Conservation (phyloP, 257 asterid species). For the Parsonsia alboflavescens region DNA sequence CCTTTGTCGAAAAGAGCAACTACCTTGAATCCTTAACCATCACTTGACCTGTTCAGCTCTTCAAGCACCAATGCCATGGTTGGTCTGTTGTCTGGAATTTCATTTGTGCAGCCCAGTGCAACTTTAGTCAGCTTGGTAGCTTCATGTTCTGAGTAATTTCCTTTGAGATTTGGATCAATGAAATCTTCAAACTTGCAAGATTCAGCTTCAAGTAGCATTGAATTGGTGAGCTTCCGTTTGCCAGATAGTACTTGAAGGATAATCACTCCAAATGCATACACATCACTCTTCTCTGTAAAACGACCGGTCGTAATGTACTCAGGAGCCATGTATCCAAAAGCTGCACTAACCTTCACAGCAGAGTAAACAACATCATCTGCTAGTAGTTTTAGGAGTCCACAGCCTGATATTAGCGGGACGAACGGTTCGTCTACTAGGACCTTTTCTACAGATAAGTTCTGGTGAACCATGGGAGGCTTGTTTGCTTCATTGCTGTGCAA, state of each 20-base stretch:
- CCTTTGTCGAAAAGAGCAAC: background rate
- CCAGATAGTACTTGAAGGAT: constrained; percentile 81
- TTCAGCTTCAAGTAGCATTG: constrained; percentile 62
- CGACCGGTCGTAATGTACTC: constrained; percentile 92
- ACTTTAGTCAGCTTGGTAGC: constrained; percentile 47
- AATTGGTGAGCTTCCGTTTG: constrained; percentile 39
- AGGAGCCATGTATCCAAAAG: constrained; percentile 93
- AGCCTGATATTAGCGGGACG: constrained; percentile 68
- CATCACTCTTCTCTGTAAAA: constrained; percentile 93
- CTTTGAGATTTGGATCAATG: constrained; percentile 54
- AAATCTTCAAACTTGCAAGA: constrained; percentile 49
- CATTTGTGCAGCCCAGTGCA: constrained; percentile 67
- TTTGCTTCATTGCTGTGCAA: constrained; percentile 55
- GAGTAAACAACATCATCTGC: constrained; percentile 92
- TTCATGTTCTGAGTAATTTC: constrained; percentile 37
- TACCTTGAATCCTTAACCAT: background rate
- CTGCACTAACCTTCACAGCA: constrained; percentile 92
- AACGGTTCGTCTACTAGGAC: constrained; percentile 53
- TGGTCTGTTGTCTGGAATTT: constrained; percentile 65
- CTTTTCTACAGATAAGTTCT: constrained; percentile 78
- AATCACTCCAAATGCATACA: constrained; percentile 89
- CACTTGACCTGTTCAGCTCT: constrained; percentile 29
- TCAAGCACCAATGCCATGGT: constrained; percentile 48
- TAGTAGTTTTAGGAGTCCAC: constrained; percentile 80
- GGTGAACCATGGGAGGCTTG: constrained; percentile 79